phyloP scores from a whole-genome alignment of 306 rosid species.

The Biancaea sappan region DNA sequence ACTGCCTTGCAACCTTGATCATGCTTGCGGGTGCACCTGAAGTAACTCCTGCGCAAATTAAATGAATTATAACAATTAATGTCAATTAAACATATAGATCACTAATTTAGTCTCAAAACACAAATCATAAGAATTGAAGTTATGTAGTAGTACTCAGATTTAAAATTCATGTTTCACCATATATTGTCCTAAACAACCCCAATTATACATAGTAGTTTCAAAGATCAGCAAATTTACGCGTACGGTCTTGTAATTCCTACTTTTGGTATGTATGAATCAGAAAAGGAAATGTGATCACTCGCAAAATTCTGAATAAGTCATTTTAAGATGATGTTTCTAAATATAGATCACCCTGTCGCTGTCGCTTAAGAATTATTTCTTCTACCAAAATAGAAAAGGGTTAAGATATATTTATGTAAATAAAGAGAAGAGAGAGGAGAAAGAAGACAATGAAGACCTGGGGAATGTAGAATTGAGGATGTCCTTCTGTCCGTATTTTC shows the following conservation, averaged over 20 bases:
- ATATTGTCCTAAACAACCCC: not conserved
- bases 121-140: not conserved
- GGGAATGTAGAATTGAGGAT: constrained; percentile 77
- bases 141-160: not conserved
- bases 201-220: not conserved
- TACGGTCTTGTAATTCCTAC: not conserved
- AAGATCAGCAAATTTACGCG: constrained; percentile 1
- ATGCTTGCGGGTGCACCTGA: constrained; percentile 69
- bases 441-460: constrained; percentile 50
- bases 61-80: not conserved
- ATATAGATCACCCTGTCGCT: constrained; percentile 5
- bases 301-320: not conserved
- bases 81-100: not conserved
- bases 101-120: not conserved
- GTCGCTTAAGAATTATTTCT: not conserved
- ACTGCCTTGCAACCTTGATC: constrained; percentile 76
- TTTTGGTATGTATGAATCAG: not conserved
- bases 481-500: constrained; percentile 90
- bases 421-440: too few species aligned
- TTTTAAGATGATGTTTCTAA: not conserved
- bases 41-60: constrained; percentile 73
- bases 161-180: not conserved
- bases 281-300: not conserved
- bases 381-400: not conserved
- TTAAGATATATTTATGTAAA: too few species aligned